Base-by-base conservation (phyloP, 805 yeast genomes). In the Nakazawaea ambrosiae region DNA sequence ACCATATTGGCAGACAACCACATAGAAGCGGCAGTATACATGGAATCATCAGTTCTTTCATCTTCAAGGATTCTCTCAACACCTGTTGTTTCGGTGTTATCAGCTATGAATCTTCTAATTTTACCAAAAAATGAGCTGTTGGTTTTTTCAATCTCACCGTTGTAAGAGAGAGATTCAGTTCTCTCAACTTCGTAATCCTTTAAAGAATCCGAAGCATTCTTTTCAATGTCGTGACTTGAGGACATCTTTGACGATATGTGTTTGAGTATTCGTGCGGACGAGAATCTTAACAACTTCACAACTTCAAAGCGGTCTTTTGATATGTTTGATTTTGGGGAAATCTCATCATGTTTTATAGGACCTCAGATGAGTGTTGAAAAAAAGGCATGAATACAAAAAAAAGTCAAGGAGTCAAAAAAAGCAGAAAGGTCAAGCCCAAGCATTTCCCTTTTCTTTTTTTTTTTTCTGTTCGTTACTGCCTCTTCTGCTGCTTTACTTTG, bases 1-100 rank as follows among this genome's bases (percentile, higher is more conserved):
- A 85, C 95, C 71, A 85, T 67, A 61, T 88, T 87, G 26, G 95
- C 94, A 6, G 94, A 81, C 50, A 82, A 70, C 95, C 96, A 88
- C 90, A 88, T 83, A 34, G 89, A 68, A 31, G 87, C 86, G 22
- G 92, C 83, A 46, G 73, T 74, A 62, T 74, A 65, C 43, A 81
- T 54, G 26, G 84, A 77, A 31, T 69, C 70, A 44, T 80, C 86
- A 32, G 72, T 69, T 55, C 85, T 80, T 58, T 85, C 90, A 31
- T 79, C 83, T 44, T 82, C 95, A 7, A 84, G 76, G 40, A 89
- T 73, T 29, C 81, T 68, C 50, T 86, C 95, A 45, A 89, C 78
- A 59, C 96, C 96, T 53, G 82, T 74, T 17, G 73, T 67, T 55
- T 80, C 87, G 25, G 71, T 73, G 34, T 61, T 58, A 47, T 33